These are phyloP conservation scores for Flaveria bidentis DNA, from an alignment of 129 eudicot species.

Conservation along the genomic window DNA sequence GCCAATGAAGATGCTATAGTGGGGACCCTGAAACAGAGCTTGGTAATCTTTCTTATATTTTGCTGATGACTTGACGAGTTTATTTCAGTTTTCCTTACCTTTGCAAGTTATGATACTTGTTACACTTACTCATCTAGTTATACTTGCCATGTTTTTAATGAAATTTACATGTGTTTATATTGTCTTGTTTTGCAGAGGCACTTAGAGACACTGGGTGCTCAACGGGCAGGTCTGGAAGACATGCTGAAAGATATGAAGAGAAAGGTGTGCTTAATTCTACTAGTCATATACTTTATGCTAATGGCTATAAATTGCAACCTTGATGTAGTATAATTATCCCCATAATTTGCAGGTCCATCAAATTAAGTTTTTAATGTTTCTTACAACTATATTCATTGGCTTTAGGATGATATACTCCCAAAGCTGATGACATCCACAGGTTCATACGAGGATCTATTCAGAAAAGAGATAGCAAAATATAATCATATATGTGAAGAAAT, in stretches of 20 bases:
- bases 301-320: background rate
- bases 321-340: background rate
- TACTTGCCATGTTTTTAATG: background rate
- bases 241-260: slow-evolving; percentile 98
- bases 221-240: slow-evolving; percentile 98
- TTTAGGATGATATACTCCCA: slow-evolving; percentile 92
- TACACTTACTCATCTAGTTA: background rate
- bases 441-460: slow-evolving; percentile 90
- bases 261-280: slow-evolving; percentile 49
- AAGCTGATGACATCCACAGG: slow-evolving; percentile 94
- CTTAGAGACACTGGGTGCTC: slow-evolving; percentile 89
- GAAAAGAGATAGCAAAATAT: slow-evolving; percentile 88
- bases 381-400: background rate
- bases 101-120: background rate
- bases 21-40: slow-evolving; percentile 89
- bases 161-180: background rate
- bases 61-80: background rate
- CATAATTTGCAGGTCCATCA: background rate
- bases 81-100: background rate
- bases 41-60: slow-evolving; percentile 57
- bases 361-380: background rate
- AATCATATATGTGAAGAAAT: slow-evolving; percentile 83
- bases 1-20: slow-evolving; percentile 96
- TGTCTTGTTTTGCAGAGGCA: slow-evolving; percentile 64
- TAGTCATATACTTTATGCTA: background rate